Base-by-base conservation (phyloP, 768 basidiomycete species). In the Suillus clintonianus region DNA sequence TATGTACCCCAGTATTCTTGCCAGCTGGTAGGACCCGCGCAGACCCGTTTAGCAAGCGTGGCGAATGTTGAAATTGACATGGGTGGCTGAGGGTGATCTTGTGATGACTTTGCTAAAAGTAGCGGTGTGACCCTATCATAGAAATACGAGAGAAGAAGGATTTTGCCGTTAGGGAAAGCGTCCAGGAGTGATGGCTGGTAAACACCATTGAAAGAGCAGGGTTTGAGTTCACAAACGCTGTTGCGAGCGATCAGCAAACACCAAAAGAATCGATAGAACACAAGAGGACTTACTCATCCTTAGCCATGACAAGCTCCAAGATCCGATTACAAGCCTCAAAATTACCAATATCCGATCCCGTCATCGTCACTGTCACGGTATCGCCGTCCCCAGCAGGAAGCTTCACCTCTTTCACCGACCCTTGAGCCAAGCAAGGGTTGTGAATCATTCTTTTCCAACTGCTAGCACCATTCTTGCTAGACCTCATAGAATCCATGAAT, bases 101-200 rank as follows among this genome's bases (percentile, higher is more conserved):
- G 65, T n/a, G 36, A 67, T 57, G 39, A 72, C 61, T 3, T 70
- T 37, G 57, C 63, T 58, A 77, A 77, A 56, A 95, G 79, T 64
- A 99, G 85, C 0, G 95, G 97, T 32, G 82, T 78, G 63, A 97
- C 83, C 42, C 97, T 92, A 81, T 99, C 97, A 79, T 95, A 97
- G 80, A 99, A 99, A 83, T 99, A 99, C 27, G 95, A 97, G 2
- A 99, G 84, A n/a, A 97, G 86, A 32, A 97, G 85, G 65, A 97
- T 83, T 71, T 89, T 89, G 63, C 97, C 97, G 11, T 82, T 77
- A 1, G 90, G 86, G 85, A 98, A 98, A 11, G 93, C 89, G 65
- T 97, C 92, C 63, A 91, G 80, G 30, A 99, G 82, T 15, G 91
- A 91, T 2, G 97, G 97, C 74, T 99, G 97, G 79, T 99, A 99